Evolutionary conservation across 1,139 yeast genomes (phyloP), one percentile per base, ranked within the genome.

Genomic region (Geotrichum europaeum): DNA sequence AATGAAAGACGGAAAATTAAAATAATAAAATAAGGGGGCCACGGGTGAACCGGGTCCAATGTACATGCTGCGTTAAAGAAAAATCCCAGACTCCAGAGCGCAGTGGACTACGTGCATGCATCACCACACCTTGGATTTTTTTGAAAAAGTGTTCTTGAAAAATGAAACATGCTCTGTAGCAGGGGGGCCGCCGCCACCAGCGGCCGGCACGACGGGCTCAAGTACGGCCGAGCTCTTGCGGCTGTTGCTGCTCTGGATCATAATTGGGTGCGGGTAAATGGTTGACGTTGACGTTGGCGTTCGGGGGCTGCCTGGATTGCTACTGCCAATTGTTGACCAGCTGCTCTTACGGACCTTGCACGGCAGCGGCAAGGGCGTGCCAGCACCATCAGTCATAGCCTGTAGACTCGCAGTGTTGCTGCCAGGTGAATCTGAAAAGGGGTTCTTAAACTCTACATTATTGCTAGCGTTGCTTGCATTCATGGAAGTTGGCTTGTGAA

Each of bases 191-290:
- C 6, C 43, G 18, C 6, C 12, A 4, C 43, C 43, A 36, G 43
- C 18, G 6, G 43, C 18, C 6, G 43, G 6, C 18, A 36, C 15
- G 2, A 36, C 18, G 6, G 43, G 43, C 43, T 36, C 43, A 4
- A 36, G 43, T 6, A 36, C 43, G 10, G 18, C 43, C 61, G 67
- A 50, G 45, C 53, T 9, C 58, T 67, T 9, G 53, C 64, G 28
- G 49, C 65, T 10, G 59, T 69, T 25, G 67, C 73, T 9, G 62
- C 72, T n/a, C 67, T 69, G 71, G 81, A 71, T 61, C 66, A 76
- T 56, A 61, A 70, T 28, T 4, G 43, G 43, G 12, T 36, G 43
- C 18, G 43, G 43, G n/a, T 36, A 36, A 6, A 36, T 10, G 6
- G 43, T 36, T 13, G 43, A 36, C 43, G 43, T 6, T 5, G 43